Base-by-base conservation (phyloP, 1,139 yeast genomes). In the Pichia sp. region DNA sequence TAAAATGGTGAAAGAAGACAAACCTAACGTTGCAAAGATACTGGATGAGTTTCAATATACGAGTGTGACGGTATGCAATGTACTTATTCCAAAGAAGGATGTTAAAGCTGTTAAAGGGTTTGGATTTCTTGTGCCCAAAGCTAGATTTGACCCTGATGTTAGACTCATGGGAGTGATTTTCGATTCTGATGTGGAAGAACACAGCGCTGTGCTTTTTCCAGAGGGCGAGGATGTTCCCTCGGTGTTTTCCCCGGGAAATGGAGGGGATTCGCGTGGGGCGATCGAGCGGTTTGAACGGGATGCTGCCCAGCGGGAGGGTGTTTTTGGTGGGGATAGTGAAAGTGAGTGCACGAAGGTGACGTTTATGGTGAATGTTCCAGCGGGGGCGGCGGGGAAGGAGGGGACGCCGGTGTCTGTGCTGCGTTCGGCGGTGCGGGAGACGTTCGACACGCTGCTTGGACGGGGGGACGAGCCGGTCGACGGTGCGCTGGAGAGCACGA, bases 91-190 rank as follows among this genome's bases (percentile, higher is more conserved):
- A 1, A 63, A 62, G 28, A 64, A 64, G 33, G 60, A 65, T 16
- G 58, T 62, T 5, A 46, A 54, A 28, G 49, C 57, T 10, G 48
- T 51, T 21, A 51, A 50, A 28, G 95, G 96, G 37, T 91, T 91
- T 68, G 98, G 98, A 2, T 87, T 84, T 53, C 70, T 91, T 41
- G 85, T 87, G 3, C 98, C 98, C 30, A 70, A 63, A 56, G 63
- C 33, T 55, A 62, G 48, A 51, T 51, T 44, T 40, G 82, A 85
- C 52, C 13, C 13, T 3, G 72, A 76, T 1, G 80, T 78, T 39
- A 69, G 75, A 19, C 63, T 88, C 16, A 66, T 91, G 32, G 98
- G 98, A 2, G 87, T 87, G 2, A 87, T 91, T 25, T 91, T 84
- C 61, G 97, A 91, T 59, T 85, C 96, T 1, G 88, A 86, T 38